Conservation (phyloP, 371 early-diverging fungal genomes). For the Rhizomucor pusillus region DNA sequence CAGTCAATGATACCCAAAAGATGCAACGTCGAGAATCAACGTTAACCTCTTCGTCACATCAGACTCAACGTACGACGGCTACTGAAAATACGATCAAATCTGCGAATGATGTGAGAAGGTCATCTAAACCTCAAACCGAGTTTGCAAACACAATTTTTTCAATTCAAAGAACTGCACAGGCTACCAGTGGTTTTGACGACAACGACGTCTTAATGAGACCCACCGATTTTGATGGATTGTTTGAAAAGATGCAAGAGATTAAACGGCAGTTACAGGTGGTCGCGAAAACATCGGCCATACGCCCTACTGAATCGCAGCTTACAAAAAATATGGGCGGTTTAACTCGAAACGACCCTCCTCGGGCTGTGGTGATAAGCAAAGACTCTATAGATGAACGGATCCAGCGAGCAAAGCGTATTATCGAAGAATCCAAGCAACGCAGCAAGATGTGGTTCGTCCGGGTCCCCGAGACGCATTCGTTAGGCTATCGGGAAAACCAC, state of each 20-base stretch:
- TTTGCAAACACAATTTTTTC: no score
- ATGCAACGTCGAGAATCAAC: no score
- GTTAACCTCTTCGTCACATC: no score
- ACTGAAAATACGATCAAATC: background rate
- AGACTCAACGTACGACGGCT: background rate
- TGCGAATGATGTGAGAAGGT: no score
- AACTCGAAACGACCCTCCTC: background rate
- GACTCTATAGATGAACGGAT: conserved; percentile 4
- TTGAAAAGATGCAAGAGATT: conserved; percentile 4
- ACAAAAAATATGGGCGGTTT: background rate
- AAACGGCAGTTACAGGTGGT: conserved; percentile 1
- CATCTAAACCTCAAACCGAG: no score
- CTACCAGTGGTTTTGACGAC: background rate
- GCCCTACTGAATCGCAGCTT: background rate
- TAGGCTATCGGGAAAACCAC: background rate
- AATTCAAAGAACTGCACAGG: background rate
- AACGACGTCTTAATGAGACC: background rate
- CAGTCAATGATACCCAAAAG: no score
- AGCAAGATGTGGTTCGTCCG: conserved; percentile 4
- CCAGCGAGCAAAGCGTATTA: conserved; percentile 3
- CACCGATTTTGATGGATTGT: conserved; percentile 1
- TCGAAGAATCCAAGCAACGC: conserved; percentile 7
- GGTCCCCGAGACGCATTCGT: background rate
- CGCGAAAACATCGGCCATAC: background rate
- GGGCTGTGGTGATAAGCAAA: background rate